Evolutionary conservation across 805 yeast genomes (phyloP).

Genomic region (Wickerhamiella dianesei): DNA sequence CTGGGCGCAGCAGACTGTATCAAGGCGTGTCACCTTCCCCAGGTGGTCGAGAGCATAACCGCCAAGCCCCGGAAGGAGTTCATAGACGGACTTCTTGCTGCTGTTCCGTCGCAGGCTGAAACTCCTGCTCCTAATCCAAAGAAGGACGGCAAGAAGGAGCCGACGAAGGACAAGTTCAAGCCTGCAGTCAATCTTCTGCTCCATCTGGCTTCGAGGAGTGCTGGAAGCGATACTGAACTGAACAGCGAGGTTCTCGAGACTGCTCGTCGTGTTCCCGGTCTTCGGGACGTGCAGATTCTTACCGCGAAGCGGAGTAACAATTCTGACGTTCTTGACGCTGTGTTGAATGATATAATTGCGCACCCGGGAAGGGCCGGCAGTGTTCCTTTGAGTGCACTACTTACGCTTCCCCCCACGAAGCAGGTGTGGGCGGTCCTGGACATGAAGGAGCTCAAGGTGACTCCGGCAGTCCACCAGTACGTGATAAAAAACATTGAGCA

Average conservation of each 20-base stretch:
- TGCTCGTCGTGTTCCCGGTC: constrained; percentile 2
- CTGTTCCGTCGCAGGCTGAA: constrained; percentile 12
- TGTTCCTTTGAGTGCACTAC: neutral
- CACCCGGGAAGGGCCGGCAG: neutral
- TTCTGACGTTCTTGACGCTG: neutral
- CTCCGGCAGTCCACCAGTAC: neutral
- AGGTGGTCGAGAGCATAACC: constrained; percentile 35
- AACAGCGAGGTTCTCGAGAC: constrained; percentile 9
- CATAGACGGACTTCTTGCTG: constrained; percentile 27
- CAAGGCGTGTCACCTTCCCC: constrained; percentile 48
- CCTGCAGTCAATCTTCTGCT: constrained; percentile 22
- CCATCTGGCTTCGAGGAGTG: constrained; percentile 16
- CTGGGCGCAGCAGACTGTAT: constrained; percentile 73
- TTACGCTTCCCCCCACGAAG: neutral
- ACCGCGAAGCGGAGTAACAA: neutral
- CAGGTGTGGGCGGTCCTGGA: neutral
- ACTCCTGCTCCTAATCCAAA: neutral
- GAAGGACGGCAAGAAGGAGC: neutral
- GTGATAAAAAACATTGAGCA: neutral
- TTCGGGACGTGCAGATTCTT: neutral
- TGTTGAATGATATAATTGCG: neutral
- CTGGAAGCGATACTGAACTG: constrained; percentile 6
- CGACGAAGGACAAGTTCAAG: constrained; percentile 18
- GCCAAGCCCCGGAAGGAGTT: constrained; percentile 21
- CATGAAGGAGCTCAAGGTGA: neutral